Evolutionary conservation across 768 basidiomycete species (phyloP).

Genomic region (Lactarius hengduanensis): DNA sequence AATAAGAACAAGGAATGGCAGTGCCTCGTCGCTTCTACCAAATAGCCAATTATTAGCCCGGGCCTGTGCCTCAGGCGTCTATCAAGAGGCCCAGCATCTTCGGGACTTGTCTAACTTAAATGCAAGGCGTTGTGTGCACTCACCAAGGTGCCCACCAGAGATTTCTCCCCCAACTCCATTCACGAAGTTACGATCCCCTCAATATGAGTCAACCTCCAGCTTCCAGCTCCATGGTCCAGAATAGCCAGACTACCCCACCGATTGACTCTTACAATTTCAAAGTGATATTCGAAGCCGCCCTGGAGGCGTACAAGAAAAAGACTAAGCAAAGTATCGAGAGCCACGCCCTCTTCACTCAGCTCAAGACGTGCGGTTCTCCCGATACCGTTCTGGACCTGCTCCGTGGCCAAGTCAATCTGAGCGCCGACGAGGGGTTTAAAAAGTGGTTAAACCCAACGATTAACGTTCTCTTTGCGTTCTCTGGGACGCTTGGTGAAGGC

Average conservation of each 20-base stretch:
- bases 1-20: no score
- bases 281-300: background rate
- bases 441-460: background rate
- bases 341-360: background rate
- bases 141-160: no score
- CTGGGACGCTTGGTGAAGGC: background rate
- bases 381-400: background rate
- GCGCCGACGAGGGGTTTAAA: background rate
- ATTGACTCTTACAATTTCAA: background rate
- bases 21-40: no score
- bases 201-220: no score
- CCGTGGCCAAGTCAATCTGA: background rate
- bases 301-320: background rate
- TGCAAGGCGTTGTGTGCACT: no score
- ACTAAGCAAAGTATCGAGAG: background rate
- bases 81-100: no score
- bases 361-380: background rate
- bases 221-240: background rate
- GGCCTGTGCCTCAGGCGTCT: no score
- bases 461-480: background rate
- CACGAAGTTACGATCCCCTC: no score
- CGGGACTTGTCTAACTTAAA: no score
- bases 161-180: no score
- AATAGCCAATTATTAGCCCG: no score
- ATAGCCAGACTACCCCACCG: background rate